Percentiles rank a stretch among this genome's conserved stretches.
Conservation (phyloP, 352 stramenopile genomes). For the Blastocystis sp. region DNA sequence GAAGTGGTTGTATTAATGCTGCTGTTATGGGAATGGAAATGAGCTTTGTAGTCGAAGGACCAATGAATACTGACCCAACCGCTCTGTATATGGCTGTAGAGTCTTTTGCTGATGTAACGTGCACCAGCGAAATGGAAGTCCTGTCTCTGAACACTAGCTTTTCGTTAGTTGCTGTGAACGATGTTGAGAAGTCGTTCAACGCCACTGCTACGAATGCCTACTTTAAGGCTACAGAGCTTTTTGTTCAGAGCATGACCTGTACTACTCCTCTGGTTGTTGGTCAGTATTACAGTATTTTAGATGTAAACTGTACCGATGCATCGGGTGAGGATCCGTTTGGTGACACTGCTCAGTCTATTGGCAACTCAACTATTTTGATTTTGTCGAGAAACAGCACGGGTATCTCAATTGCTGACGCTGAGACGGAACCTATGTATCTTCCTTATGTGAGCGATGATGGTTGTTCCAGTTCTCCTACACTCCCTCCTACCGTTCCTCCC, state of each 20-base stretch:
- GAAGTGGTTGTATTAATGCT: neutral
- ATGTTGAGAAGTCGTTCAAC: neutral
- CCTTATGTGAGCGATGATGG: neutral
- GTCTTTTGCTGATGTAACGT: neutral
- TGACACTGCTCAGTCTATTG: neutral
- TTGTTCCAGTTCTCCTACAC: neutral
- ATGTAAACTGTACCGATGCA: neutral
- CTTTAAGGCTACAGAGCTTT: neutral
- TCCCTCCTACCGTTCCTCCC: neutral
- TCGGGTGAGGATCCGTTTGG: neutral
- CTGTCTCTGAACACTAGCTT: neutral
- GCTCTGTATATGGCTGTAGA: neutral
- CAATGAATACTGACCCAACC: neutral
- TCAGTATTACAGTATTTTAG: neutral
- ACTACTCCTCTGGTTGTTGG: neutral
- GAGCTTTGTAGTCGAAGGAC: neutral
- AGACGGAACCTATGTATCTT: neutral
- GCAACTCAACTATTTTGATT: neutral
- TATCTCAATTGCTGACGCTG: neutral
- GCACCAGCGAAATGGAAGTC: neutral
- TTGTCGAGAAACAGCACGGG: neutral
- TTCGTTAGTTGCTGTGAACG: neutral
- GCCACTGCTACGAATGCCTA: neutral
- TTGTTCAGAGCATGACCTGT: neutral
- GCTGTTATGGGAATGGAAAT: neutral